Percentiles rank a stretch among this genome's conserved stretches.
Conservation (phyloP, 768 basidiomycete species). For the Boletus subcaerulescens region DNA sequence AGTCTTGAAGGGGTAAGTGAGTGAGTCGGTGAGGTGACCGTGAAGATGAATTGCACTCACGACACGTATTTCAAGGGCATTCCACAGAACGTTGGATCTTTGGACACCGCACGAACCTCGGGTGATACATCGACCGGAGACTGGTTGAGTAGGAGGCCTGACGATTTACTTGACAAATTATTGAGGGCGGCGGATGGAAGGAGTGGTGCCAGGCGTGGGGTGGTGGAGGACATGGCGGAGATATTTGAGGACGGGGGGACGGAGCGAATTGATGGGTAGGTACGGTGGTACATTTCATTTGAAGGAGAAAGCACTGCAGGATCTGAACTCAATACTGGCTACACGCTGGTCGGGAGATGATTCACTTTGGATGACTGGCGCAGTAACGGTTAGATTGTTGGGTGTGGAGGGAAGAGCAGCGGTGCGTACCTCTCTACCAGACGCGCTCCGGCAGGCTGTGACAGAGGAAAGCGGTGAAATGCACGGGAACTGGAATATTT, state of each 20-base stretch:
- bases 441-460: conserved; percentile 12
- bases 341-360: neutral
- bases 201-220: conserved; percentile 49
- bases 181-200: conserved; percentile 46
- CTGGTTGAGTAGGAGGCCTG: conserved; percentile 35
- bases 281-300: conserved; percentile 62
- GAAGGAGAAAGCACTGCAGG: conserved; percentile 31
- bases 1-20: conserved; percentile 41
- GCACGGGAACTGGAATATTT: neutral
- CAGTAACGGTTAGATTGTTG: neutral
- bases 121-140: conserved; percentile 33
- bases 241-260: conserved; percentile 42
- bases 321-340: conserved; percentile 13
- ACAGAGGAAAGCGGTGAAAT: conserved; percentile 2
- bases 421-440: conserved; percentile 1
- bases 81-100: conserved; percentile 58
- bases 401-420: neutral
- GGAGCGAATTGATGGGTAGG: conserved; percentile 54
- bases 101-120: conserved; percentile 23
- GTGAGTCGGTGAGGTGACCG: neutral
- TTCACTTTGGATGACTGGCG: conserved; percentile 21
- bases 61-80: conserved; percentile 79
- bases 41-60: conserved; percentile 41
- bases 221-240: conserved; percentile 16
- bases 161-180: conserved; percentile 40